Conservation (phyloP, 2,329 filamentous ascomycete genomes). For the Colletotrichum musicola region DNA sequence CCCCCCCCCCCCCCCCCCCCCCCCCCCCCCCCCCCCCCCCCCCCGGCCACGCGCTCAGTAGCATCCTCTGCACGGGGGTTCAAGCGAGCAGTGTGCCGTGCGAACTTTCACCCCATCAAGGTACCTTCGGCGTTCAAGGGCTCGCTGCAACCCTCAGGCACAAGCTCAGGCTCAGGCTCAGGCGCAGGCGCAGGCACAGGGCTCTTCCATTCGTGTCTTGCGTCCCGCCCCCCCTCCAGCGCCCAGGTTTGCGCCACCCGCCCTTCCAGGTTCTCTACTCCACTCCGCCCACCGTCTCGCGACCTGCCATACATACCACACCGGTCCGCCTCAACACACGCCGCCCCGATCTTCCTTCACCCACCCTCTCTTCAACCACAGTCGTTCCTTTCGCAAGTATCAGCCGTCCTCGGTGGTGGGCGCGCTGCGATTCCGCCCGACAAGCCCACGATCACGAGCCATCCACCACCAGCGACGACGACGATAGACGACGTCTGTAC, state of each 20-base stretch:
- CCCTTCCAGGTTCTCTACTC: constrained; percentile 29
- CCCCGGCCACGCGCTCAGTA: constrained; percentile 25
- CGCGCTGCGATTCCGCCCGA: constrained; percentile 34
- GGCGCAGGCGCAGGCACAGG: constrained; percentile 37
- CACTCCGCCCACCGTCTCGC: constrained; percentile 37
- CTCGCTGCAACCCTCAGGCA: constrained; percentile 34
- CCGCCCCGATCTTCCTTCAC: constrained; percentile 34
- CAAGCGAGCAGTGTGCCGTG: constrained; percentile 36
- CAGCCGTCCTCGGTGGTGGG: constrained; percentile 39
- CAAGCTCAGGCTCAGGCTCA: constrained; percentile 21
- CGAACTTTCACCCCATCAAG: constrained; percentile 23
- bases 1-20: constrained; percentile 24
- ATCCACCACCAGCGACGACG: constrained; percentile 25
- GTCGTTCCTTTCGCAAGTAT: constrained; percentile 40
- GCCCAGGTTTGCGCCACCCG: constrained; percentile 38
- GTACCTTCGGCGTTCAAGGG: constrained; percentile 32
- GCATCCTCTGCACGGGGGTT: constrained; percentile 30
- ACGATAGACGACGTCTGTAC: constrained; percentile 22
- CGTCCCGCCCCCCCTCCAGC: constrained; percentile 35
- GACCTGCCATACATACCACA: constrained; percentile 40
- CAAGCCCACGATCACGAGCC: constrained; percentile 27
- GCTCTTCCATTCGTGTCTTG: constrained; percentile 34
- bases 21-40: constrained; percentile 24
- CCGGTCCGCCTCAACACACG: constrained; percentile 39
- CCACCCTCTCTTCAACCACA: constrained; percentile 36